Base-by-base conservation (phyloP, 2,329 filamentous ascomycete genomes). In the Canariomyces notabilis region DNA sequence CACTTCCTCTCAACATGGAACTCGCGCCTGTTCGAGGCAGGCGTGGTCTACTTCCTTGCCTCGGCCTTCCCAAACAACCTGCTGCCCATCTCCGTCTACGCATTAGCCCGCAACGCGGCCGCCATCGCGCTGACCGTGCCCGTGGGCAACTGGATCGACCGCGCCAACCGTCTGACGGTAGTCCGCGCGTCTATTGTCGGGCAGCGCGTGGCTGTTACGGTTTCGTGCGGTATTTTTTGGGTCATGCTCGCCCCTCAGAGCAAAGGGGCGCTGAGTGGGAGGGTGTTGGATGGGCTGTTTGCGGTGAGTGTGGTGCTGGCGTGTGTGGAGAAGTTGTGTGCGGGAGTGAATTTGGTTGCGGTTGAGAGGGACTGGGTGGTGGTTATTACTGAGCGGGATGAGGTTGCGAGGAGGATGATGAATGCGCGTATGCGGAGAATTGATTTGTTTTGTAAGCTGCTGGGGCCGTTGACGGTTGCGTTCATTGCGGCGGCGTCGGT, bases 311-410 rank as follows among this genome's bases (percentile, higher is more conserved):
- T 74, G 0, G n/a, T 77, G 0, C 64, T 87, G 37, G 82, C 82
- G 1, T 85, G 83, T 46, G 57, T 83, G 1, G 85, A 89, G 63
- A 89, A 88, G 60, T 63, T 87, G 7, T 73, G 71, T 14, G 73
- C 80, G 1, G 72, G 82, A 6, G 72, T 79, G 61, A 89, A 87
- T 59, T 70, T 77, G 0, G 76, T 89, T 1, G 72, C 85, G 0
- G 73, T 89, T 0, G 85, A 88, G 61, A 70, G 80, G 57, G 85
- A 89, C 56, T 87, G 84, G 84, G 73, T 36, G 3, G 70, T 79
- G 0, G 66, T 79, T 9, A 64, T 79, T 6, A 68, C 74, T 2
- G 64, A 67, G n/a, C 60, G 59, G 12, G 56, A 68, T 15, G 64
- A 68, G 26, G 42, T 33, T 6, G 53, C 57, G 0, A 54, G 22